Base-by-base conservation (phyloP, 495 filamentous ascomycete species). In the Podospora didyma region DNA sequence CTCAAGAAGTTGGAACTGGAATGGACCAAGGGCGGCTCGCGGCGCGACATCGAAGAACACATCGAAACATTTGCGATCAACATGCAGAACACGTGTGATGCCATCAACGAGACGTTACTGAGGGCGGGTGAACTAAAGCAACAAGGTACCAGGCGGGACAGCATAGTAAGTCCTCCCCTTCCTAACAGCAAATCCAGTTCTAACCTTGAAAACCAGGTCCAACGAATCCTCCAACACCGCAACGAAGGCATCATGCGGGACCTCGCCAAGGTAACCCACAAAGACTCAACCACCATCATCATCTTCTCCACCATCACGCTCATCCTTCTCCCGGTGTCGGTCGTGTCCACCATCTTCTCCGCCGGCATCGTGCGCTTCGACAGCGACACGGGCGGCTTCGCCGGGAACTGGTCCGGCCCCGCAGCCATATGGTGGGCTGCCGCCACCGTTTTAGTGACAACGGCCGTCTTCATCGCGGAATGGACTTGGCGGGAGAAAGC, bases 261-360 rank as follows among this genome's bases (percentile, higher is more conserved):
- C 4, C 53, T 55, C 44, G 42, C 42, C 16, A 17, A 47, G 10
- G 23, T 55, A 4, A 55, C 53, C 3, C 23, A 49, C 50, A 49
- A 35, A 17, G 54, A 56, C 46, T 28, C 54, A 4, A 24, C 21
- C 34, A 44, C 46, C 20, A 49, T 44, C 26, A n/a, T 11, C 20
- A 16, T 48, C 7, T 53, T 58, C 35, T 44, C 56, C 26, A 47
- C 49, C 42, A 53, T 58, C 49, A 58, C 49, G 6, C 50, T 58
- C 11, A 28, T 58, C 39, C 49, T 58, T 1, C 45, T 58, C 2
- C 56, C 56, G 6, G 37, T 58, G 19, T 58, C 56, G 1, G 49
- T 58, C n/a, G 45, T 58, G 14, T 58, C 56, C 41, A 53, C 48
- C 14, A 49, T 58, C n/a, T 58, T 58, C 34, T 48, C 56, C 10